Conservation (phyloP, 2,329 filamentous ascomycete species). For the Colletotrichum tamarilloi region DNA sequence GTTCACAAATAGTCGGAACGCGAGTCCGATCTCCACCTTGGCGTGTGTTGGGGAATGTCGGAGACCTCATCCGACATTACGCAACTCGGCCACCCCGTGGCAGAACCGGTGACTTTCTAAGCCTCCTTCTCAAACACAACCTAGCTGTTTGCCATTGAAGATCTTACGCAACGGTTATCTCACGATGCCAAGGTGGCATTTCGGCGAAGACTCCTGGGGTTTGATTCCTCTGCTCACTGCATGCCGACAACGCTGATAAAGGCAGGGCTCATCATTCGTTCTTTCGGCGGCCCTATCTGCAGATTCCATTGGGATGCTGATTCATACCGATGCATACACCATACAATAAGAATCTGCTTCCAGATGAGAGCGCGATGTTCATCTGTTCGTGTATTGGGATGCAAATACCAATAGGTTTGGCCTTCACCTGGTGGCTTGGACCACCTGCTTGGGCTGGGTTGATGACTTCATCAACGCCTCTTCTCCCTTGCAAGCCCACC, state of each 20-base stretch:
- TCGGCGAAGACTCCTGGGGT: neutral
- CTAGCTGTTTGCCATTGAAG: neutral
- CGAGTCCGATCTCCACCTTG: neutral
- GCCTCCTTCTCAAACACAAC: neutral
- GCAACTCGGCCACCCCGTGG: slow-evolving; percentile 5
- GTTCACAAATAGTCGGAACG: neutral
- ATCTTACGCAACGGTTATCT: slow-evolving; percentile 8
- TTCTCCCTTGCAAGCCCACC: neutral
- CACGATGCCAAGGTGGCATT: neutral
- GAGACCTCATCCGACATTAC: slow-evolving; percentile 9
- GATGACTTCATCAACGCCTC: neutral
- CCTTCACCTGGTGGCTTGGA: neutral
- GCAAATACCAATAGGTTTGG: neutral
- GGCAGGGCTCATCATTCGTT: neutral
- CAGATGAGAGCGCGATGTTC: neutral
- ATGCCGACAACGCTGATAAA: neutral
- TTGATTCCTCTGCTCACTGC: neutral
- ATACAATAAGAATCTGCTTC: too few relatives aligned
- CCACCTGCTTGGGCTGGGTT: neutral
- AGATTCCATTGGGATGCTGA: neutral
- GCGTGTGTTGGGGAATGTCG: slow-evolving; percentile 12
- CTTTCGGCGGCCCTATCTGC: neutral
- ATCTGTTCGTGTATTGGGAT: neutral
- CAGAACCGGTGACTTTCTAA: neutral
- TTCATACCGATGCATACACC: too few relatives aligned